phyloP scores from a whole-genome alignment of 2,329 filamentous ascomycete species.

The Pseudofabraea citricarpa region DNA sequence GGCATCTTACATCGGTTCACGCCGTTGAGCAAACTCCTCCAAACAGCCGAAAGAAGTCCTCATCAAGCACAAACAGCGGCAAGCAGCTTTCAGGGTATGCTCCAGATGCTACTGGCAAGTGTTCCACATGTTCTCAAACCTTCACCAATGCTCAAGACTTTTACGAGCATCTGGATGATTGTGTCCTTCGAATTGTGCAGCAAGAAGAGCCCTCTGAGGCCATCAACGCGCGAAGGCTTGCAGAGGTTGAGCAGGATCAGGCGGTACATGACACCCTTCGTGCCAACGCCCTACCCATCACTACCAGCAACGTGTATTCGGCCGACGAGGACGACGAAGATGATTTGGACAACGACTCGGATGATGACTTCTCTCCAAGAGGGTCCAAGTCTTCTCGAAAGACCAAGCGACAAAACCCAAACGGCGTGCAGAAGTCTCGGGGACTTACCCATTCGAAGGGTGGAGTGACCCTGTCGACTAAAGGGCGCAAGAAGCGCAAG shows the following conservation, averaged over 20 bases:
- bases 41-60: slow-evolving; percentile 73
- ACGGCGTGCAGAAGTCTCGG: slow-evolving; percentile 60
- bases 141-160: slow-evolving; percentile 91
- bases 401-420: slow-evolving; percentile 29
- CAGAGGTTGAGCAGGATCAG: slow-evolving; percentile 60
- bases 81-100: slow-evolving; percentile 65
- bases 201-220: slow-evolving; percentile 66
- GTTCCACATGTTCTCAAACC: slow-evolving; percentile 82
- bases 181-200: slow-evolving; percentile 66
- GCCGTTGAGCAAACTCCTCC: slow-evolving; percentile 91
- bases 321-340: slow-evolving; percentile 43
- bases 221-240: slow-evolving; percentile 62
- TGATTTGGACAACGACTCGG: slow-evolving; percentile 49
- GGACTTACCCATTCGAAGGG: slow-evolving; percentile 76
- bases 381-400: slow-evolving; percentile 37
- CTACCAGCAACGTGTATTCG: slow-evolving; percentile 41
- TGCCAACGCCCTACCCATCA: slow-evolving; percentile 45
- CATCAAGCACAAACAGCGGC: slow-evolving; percentile 21
- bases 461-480: slow-evolving; percentile 55
- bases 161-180: slow-evolving; percentile 88
- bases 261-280: slow-evolving; percentile 58
- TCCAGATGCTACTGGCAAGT: slow-evolving; percentile 76
- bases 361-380: slow-evolving; percentile 48
- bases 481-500: slow-evolving; percentile 82
- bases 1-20: slow-evolving; percentile 89